These are phyloP conservation scores for Oldenlandia corymbosa DNA, from an alignment of 257 asterid genomes.

Conservation along the genomic window DNA sequence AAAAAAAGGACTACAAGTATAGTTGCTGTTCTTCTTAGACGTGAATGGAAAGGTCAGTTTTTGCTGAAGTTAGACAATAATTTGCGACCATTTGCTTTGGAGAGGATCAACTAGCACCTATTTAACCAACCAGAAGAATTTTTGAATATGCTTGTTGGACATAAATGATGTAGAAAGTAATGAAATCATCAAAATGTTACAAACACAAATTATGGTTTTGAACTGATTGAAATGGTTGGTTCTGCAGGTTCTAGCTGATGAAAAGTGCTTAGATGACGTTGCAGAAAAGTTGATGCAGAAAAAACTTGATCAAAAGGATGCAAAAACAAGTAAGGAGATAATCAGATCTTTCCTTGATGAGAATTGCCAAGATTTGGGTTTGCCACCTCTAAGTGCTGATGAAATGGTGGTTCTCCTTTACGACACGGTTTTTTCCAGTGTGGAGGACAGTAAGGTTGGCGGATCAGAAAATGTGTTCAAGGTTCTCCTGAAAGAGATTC, in stretches of 20 bases:
- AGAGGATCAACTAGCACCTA: slow-evolving; percentile 4
- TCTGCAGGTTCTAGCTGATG: slow-evolving; percentile 41
- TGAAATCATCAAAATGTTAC: too few species aligned
- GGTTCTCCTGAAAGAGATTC: slow-evolving; percentile 34
- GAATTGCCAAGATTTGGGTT: slow-evolving; percentile 34
- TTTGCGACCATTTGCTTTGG: neutral
- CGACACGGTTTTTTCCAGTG: slow-evolving; percentile 34
- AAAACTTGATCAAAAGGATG: slow-evolving; percentile 17
- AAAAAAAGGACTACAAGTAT: too few species aligned
- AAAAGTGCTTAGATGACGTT: slow-evolving; percentile 25
- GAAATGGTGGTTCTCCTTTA: slow-evolving; percentile 35
- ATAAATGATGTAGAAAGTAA: too few species aligned
- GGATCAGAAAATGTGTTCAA: slow-evolving; percentile 23
- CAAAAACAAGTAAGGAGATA: slow-evolving; percentile 13
- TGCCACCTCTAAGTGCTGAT: slow-evolving; percentile 43
- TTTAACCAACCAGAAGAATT: neutral
- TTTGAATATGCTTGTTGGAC: neutral
- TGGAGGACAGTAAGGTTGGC: slow-evolving; percentile 16
- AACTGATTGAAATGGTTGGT: neutral
- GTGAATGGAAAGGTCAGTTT: neutral
- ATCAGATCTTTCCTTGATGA: slow-evolving; percentile 38
- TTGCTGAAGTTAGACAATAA: neutral
- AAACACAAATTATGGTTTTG: neutral
- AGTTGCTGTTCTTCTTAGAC: too few species aligned
- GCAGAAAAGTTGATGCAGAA: slow-evolving; percentile 30